Conservation (phyloP, 2,329 filamentous ascomycete species). For the Aschersonia sp. region DNA sequence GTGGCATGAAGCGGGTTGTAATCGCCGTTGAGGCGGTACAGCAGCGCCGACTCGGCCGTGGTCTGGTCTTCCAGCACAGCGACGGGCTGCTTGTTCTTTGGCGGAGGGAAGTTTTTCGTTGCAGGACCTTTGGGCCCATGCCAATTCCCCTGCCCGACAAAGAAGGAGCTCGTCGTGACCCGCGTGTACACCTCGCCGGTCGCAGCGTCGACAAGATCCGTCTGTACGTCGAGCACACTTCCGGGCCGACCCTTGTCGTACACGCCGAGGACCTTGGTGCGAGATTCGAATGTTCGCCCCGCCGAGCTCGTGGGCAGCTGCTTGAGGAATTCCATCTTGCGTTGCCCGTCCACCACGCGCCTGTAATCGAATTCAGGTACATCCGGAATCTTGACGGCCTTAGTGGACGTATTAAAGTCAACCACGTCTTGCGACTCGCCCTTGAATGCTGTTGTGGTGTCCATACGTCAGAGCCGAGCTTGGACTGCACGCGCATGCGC, state of each 20-base stretch:
- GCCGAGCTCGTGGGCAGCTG: slow-evolving; percentile 57
- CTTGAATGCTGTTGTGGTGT: slow-evolving; percentile 49
- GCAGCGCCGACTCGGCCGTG: slow-evolving; percentile 53
- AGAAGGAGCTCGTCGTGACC: slow-evolving; percentile 60
- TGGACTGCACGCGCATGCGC: too few relatives aligned
- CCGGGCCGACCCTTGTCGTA: slow-evolving; percentile 84
- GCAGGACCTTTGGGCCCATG: slow-evolving; percentile 82
- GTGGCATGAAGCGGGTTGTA: slow-evolving; percentile 89
- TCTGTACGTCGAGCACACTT: slow-evolving; percentile 69
- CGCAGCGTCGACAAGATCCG: slow-evolving; percentile 56
- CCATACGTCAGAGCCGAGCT: background rate
- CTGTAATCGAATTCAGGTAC: slow-evolving; percentile 63
- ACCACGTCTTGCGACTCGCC: slow-evolving; percentile 60
- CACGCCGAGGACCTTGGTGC: slow-evolving; percentile 66
- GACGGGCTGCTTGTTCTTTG: slow-evolving; percentile 61
- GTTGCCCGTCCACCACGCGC: slow-evolving; percentile 72
- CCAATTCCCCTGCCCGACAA: slow-evolving; percentile 69
- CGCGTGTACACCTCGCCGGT: slow-evolving; percentile 58
- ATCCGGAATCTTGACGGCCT: slow-evolving; percentile 52
- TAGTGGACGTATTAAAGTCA: slow-evolving; percentile 67
- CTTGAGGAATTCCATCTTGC: slow-evolving; percentile 64
- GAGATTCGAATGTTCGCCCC: slow-evolving; percentile 61
- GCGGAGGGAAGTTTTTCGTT: slow-evolving; percentile 64
- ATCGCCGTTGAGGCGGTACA: slow-evolving; percentile 82
- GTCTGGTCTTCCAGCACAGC: slow-evolving; percentile 57